Base-by-base conservation (phyloP, 805 yeast genomes). In the Zygosaccharomyces siamensis region DNA sequence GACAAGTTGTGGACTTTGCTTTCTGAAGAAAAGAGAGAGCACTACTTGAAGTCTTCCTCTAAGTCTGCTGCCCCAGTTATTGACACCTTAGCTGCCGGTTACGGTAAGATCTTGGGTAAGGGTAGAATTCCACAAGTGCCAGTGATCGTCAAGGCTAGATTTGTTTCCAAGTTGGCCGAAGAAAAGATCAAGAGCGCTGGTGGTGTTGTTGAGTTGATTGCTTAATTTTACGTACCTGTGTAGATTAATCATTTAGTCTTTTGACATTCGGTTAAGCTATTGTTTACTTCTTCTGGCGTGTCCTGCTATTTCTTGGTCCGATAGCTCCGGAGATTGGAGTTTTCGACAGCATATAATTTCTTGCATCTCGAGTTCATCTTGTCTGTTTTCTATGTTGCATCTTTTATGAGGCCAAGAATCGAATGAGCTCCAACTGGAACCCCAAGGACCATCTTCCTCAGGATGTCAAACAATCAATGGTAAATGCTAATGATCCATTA, bases 111-210 rank as follows among this genome's bases (percentile, higher is more conserved):
- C 72, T 87, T 93, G 72, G 99, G 97, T 79, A 93, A 93, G 83
- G 99, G 99, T 77, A 83, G 86, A 76, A 80, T 93, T 71, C 99
- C 99, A 77, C 71, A 86, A 66, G 97, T 90, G 68, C 99, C 99
- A 74, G 95, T 93, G 75, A 89, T 93, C 69, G 98, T 93, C 75
- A 92, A 88, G 81, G 99, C 99, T 67, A 92, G 99, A 86, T 93
- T 85, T 74, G 99, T 93, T 69, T 89, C 97, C 69, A 86, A 90
- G 80, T 85, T 89, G 74, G 99, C 99, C 74, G 99, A 93, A 85
- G 90, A 93, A 83, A 93, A 92, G 84, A 93, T 93, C 83, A 89
- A 87, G 84, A 98, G 95, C 74, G 99, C 85, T 74, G 99, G 99
- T 81, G 99, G 99, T 87, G 99, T 87, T 73, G 95, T 93, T 76